Conservation (phyloP, 2,329 filamentous ascomycete genomes). For the Pseudogymnoascus sp. region DNA sequence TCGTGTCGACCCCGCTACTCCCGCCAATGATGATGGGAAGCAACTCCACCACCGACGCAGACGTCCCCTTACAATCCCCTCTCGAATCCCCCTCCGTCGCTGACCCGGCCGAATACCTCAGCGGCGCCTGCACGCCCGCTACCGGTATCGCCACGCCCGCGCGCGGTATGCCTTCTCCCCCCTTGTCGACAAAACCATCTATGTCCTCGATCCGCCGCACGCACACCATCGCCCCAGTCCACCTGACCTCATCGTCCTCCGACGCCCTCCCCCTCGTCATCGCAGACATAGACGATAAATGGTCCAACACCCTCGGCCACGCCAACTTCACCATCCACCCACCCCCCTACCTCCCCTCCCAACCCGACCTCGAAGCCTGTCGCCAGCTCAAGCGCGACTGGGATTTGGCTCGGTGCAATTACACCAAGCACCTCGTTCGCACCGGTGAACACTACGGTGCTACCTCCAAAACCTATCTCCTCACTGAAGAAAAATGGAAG, state of each 20-base stretch:
- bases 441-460: constrained; percentile 85
- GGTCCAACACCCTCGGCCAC: constrained; percentile 79
- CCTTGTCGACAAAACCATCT: constrained; percentile 70
- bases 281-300: constrained; percentile 65
- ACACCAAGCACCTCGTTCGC: constrained; percentile 79
- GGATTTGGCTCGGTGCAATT: constrained; percentile 76
- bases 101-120: constrained; percentile 29
- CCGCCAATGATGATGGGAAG: constrained; percentile 63
- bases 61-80: constrained; percentile 64
- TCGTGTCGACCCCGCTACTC: constrained; percentile 75
- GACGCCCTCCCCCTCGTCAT: constrained; percentile 57
- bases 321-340: constrained; percentile 88
- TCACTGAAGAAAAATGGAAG: constrained; percentile 85
- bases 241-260: constrained; percentile 43
- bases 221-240: constrained; percentile 33
- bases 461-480: constrained; percentile 78
- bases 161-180: constrained; percentile 51
- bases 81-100: constrained; percentile 76
- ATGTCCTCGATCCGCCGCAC: constrained; percentile 60
- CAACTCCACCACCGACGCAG: constrained; percentile 34
- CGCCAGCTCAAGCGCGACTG: constrained; percentile 67
- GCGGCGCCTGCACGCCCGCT: constrained; percentile 14
- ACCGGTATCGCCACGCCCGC: constrained; percentile 37
- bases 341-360: constrained; percentile 65
- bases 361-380: constrained; percentile 46